Conservation (phyloP, 108 stramenopile species). For the Nitzschia sp. region DNA sequence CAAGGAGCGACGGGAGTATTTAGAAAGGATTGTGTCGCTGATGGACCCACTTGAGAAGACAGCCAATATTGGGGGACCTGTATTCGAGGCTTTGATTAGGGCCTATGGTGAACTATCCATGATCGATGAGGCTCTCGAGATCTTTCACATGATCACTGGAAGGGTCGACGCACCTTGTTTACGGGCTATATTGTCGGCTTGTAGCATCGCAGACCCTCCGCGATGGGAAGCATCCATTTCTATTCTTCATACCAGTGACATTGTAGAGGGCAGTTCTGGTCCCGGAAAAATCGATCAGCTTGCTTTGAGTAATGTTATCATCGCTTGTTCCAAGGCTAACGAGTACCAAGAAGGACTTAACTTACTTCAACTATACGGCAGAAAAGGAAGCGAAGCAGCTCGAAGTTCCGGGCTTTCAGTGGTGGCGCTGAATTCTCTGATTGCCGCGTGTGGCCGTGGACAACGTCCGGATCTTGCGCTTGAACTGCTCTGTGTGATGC, state of each 20-base stretch:
- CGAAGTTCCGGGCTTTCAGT: slow-evolving; percentile 11
- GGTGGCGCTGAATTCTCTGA: slow-evolving; percentile 61
- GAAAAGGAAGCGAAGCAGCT: not conserved
- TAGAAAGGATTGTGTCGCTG: slow-evolving; percentile 5
- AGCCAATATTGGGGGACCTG: slow-evolving; percentile 39
- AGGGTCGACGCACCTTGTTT: slow-evolving; percentile 55
- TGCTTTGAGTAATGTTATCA: slow-evolving; percentile 51
- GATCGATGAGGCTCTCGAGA: slow-evolving; percentile 43
- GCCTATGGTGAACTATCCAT: slow-evolving; percentile 42
- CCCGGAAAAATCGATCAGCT: slow-evolving; percentile 51
- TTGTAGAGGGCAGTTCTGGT: slow-evolving; percentile 37
- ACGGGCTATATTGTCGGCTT: slow-evolving; percentile 63
- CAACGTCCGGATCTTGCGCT: slow-evolving; percentile 69
- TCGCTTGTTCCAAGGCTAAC: slow-evolving; percentile 51
- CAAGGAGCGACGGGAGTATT: not conserved
- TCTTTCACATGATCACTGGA: slow-evolving; percentile 52
- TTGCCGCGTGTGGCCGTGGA: slow-evolving; percentile 60
- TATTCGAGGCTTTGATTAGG: slow-evolving; percentile 56
- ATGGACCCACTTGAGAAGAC: slow-evolving; percentile 12
- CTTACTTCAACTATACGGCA: slow-evolving; percentile 63
- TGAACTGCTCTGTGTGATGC: slow-evolving; percentile 59
- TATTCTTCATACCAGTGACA: slow-evolving; percentile 63
- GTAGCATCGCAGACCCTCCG: slow-evolving; percentile 28
- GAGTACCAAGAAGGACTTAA: slow-evolving; percentile 62
- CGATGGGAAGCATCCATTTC: slow-evolving; percentile 63